Conservation (phyloP, 2,329 filamentous ascomycete species). For the Exophiala bonariae region DNA sequence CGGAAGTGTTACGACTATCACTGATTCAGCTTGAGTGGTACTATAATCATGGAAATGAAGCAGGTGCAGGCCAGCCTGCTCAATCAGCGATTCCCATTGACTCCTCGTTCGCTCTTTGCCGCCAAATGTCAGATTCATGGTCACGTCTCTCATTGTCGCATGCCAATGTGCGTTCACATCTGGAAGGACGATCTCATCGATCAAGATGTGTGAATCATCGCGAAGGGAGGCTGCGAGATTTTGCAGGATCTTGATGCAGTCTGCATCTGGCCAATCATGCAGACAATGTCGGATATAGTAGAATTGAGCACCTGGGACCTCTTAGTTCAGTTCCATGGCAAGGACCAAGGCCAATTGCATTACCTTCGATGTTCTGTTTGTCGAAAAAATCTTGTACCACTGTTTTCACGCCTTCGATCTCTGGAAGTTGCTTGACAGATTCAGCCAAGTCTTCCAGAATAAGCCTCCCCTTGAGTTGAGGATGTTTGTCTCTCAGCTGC, state of each 20-base stretch:
- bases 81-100: conserved; percentile 36
- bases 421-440: conserved; percentile 30
- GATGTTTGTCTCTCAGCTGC: conserved; percentile 19
- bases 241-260: conserved; percentile 34
- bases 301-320: conserved; percentile 28
- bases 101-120: conserved; percentile 36
- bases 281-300: conserved; percentile 34
- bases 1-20: too few species aligned
- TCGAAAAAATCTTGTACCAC: conserved; percentile 35
- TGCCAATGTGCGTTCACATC: conserved; percentile 34
- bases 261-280: conserved; percentile 32
- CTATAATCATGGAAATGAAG: conserved; percentile 12
- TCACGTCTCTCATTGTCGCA: conserved; percentile 37
- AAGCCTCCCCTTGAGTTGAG: conserved; percentile 16
- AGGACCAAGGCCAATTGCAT: neutral
- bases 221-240: conserved; percentile 36
- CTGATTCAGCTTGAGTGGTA: neutral
- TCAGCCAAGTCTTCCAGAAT: conserved; percentile 42
- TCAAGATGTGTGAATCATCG: conserved; percentile 39
- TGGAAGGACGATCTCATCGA: conserved; percentile 47
- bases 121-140: conserved; percentile 38
- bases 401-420: conserved; percentile 24
- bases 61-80: conserved; percentile 11
- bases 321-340: neutral
- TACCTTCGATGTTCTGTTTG: conserved; percentile 32